Base-by-base conservation (phyloP, 139 green algal genomes). In the Auxenochlorella protothecoides region DNA sequence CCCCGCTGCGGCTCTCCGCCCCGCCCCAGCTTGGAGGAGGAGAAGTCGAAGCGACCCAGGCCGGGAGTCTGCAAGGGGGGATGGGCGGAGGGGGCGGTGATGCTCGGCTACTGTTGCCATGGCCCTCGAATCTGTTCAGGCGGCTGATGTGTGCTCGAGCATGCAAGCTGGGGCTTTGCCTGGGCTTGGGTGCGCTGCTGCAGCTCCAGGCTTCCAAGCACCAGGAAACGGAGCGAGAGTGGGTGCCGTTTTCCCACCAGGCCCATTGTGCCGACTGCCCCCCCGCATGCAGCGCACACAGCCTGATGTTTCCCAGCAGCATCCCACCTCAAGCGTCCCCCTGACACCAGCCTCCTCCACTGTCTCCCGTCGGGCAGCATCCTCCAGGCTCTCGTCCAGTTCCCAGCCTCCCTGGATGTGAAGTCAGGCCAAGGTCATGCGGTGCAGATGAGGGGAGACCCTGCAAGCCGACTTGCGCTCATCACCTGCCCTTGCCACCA, bases 261-360 rank as follows among this genome's bases (percentile, higher is more conserved):
- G 27, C 27, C 27, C 27, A 44, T 44, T 44, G 27, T 44, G 27
- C 27, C 27, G 27, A 44, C 27, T 44, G 27, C 27, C 27, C 27
- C 27, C 1, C 27, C 27, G 27, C 52, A 44, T 11, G 51, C 52
- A 70, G 4, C 51, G 54, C 4, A 4, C 59, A 53, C 12, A 63
- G 60, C 27, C 27, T 44, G 27, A 44, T 44, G 27, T 44, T 44
- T 44, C 27, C 27, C 52, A 53, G 53, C 13, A 63, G 6, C 0
- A 61, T 44, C 72, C 53, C 68, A 90, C 86, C 84, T 96, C 87
- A 9, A 97, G 73, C 7, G 69, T 61, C 3, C 92, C 92, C 3
- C 85, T 72, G 56, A 97, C 89, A 7, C 92, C 92, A 54, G 92
- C 92, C 76, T 97, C 92, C 74, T 97, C 92, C 61, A 97, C 77